Conservation (phyloP, 2,329 filamentous ascomycete species). For the Diaporthe nobilis region DNA sequence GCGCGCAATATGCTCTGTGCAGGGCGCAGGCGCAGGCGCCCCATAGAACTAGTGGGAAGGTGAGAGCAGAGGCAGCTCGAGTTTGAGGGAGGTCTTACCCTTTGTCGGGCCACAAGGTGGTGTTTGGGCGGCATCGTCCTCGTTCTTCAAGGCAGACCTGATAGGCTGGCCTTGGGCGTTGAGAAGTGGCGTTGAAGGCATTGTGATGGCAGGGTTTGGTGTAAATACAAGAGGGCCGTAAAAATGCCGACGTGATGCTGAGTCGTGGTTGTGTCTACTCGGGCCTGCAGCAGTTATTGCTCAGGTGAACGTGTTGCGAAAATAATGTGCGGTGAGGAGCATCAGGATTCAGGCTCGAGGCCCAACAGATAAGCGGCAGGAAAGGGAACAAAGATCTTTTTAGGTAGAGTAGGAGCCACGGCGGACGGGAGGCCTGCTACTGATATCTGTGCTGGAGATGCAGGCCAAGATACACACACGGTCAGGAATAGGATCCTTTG, state of each 20-base stretch:
- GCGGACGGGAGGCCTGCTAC: neutral
- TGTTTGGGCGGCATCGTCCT: slow-evolving; percentile 37
- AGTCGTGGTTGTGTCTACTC: neutral
- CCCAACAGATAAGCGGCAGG: neutral
- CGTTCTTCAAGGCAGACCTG: slow-evolving; percentile 42
- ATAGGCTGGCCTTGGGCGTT: slow-evolving; percentile 40
- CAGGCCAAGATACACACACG: neutral
- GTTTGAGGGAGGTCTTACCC: slow-evolving; percentile 31
- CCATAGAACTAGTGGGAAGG: neutral
- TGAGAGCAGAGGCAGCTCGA: slow-evolving; percentile 1
- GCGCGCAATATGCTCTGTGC: slow-evolving; percentile 12
- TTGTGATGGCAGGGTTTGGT: neutral
- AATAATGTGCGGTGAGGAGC: neutral
- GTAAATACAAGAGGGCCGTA: neutral
- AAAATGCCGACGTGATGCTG: neutral
- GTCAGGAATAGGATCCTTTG: neutral
- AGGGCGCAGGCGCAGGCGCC: slow-evolving; percentile 3
- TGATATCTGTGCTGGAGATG: slow-evolving; percentile 2
- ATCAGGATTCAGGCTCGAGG: neutral
- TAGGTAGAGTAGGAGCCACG: neutral
- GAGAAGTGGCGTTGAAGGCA: slow-evolving; percentile 39
- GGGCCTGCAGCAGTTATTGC: neutral
- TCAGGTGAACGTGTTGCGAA: slow-evolving; percentile 3
- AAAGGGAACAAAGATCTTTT: neutral
- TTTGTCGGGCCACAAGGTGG: slow-evolving; percentile 35